Conservation (phyloP, 2,329 filamentous ascomycete species). For the Cadophora luteo-olivacea region DNA sequence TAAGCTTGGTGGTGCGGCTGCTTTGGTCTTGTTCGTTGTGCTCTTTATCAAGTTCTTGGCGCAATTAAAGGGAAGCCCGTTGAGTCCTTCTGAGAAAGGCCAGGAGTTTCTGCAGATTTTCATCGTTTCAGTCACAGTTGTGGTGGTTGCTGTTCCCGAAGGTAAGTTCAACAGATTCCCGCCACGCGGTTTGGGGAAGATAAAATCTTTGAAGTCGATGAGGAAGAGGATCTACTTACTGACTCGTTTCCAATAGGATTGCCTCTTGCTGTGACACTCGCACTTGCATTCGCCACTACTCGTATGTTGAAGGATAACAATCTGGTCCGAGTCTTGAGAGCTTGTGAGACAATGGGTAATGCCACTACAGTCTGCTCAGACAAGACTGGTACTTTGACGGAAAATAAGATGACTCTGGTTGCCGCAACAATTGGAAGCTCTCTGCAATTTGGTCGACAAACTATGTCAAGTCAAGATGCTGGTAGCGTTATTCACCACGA, state of each 20-base stretch:
- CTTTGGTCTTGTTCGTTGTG: constrained; percentile 75
- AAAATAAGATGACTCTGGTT: constrained; percentile 79
- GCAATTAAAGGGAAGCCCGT: constrained; percentile 56
- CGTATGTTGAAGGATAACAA: constrained; percentile 74
- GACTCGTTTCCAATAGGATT: constrained; percentile 41
- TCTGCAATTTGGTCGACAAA: constrained; percentile 55
- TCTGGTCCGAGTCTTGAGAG: constrained; percentile 67
- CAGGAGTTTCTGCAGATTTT: constrained; percentile 64
- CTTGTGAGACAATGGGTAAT: constrained; percentile 75
- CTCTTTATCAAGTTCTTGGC: constrained; percentile 78
- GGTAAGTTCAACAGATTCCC: not conserved
- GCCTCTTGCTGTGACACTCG: constrained; percentile 70
- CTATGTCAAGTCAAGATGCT: constrained; percentile 32
- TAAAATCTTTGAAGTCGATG: no score
- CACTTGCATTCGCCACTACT: constrained; percentile 70
- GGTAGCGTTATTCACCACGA: not conserved
- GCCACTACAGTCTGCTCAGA: constrained; percentile 79
- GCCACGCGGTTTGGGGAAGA: no score
- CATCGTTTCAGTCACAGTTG: constrained; percentile 66
- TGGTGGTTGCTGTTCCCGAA: constrained; percentile 59
- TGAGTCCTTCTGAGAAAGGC: constrained; percentile 58
- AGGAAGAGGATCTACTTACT: not conserved
- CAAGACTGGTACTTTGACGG: constrained; percentile 77
- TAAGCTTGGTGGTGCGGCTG: constrained; percentile 71
- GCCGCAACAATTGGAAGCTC: constrained; percentile 69